Conservation (phyloP, 768 basidiomycete genomes). For the Tylopilus plumbeoviolaceoides region DNA sequence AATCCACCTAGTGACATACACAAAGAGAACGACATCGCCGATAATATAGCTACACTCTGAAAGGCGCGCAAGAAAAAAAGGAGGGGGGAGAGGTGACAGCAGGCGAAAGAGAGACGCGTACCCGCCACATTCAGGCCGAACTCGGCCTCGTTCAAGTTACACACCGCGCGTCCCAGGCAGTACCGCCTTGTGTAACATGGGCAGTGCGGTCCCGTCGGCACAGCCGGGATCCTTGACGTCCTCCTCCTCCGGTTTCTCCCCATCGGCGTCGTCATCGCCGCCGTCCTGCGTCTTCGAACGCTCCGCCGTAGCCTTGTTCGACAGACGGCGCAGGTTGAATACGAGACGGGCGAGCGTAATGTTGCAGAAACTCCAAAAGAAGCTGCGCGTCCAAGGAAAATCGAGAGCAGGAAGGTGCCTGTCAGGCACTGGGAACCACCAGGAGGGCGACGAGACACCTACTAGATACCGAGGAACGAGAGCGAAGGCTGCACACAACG, state of each 20-base stretch:
- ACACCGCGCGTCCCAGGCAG: too few species aligned
- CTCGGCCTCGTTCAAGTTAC: too few species aligned
- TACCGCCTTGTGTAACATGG: neutral
- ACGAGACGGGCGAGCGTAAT: slow-evolving; percentile 32
- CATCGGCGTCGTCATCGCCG: neutral
- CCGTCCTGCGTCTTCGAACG: neutral
- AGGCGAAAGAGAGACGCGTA: neutral
- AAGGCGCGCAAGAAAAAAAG: neutral
- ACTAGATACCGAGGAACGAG: slow-evolving; percentile 21
- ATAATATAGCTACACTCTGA: neutral
- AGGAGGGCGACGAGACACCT: neutral
- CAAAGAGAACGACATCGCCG: neutral
- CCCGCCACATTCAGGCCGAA: neutral
- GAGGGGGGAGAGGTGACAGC: neutral
- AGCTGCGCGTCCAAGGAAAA: slow-evolving; percentile 18
- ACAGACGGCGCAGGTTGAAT: slow-evolving; percentile 28
- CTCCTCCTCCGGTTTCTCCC: neutral
- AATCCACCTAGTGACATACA: neutral
- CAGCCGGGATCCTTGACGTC: neutral
- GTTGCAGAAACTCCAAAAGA: slow-evolving; percentile 35
- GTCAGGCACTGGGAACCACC: too few species aligned
- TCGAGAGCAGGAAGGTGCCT: too few species aligned
- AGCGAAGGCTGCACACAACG: slow-evolving; percentile 16
- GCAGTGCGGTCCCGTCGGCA: slow-evolving; percentile 6
- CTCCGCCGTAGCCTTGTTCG: neutral